Evolutionary conservation across 2,329 filamentous ascomycete species (phyloP).

Genomic region (Aspergillus cejpii): DNA sequence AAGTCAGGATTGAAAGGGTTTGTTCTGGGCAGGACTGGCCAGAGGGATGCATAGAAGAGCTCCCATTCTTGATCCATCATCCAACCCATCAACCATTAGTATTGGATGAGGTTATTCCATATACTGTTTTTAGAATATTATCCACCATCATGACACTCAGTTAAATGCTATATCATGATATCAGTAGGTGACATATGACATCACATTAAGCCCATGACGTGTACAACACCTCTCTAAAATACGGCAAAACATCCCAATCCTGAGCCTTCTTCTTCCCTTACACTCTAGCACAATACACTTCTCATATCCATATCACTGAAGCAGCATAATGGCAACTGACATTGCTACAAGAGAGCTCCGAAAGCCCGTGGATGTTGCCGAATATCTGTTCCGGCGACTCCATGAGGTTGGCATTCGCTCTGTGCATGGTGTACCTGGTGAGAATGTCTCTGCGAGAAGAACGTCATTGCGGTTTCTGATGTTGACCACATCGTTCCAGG

Average conservation of each 20-base stretch:
- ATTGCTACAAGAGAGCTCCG: conserved; percentile 41
- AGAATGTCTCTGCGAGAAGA: conserved; percentile 30
- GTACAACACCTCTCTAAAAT: conserved; percentile 7
- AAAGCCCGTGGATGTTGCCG: conserved; percentile 41
- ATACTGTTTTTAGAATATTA: too few relatives aligned
- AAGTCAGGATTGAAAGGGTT: too few relatives aligned
- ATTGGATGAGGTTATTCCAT: too few relatives aligned
- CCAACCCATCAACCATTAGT: too few relatives aligned
- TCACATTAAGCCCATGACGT: conserved; percentile 21
- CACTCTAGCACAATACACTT: background rate
- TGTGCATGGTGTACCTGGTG: conserved; percentile 49
- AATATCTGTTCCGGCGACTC: conserved; percentile 47
- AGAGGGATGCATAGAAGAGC: too few relatives aligned
- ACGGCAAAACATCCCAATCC: background rate
- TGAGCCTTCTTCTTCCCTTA: background rate
- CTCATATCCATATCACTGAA: background rate
- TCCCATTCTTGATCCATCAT: too few relatives aligned
- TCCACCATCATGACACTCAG: too few relatives aligned
- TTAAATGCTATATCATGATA: too few relatives aligned
- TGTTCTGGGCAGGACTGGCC: too few relatives aligned
- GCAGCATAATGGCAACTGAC: conserved; percentile 33
- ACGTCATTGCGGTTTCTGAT: background rate
- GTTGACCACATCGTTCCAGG: conserved; percentile 18
- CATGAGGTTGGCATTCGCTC: conserved; percentile 45
- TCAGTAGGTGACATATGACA: conserved; percentile 14